A percentile compares a stretch with the other conserved stretches of the same genome.
These are phyloP conservation scores for Mrakia frigida DNA, from an alignment of 768 basidiomycete genomes.

Conservation along the genomic window DNA sequence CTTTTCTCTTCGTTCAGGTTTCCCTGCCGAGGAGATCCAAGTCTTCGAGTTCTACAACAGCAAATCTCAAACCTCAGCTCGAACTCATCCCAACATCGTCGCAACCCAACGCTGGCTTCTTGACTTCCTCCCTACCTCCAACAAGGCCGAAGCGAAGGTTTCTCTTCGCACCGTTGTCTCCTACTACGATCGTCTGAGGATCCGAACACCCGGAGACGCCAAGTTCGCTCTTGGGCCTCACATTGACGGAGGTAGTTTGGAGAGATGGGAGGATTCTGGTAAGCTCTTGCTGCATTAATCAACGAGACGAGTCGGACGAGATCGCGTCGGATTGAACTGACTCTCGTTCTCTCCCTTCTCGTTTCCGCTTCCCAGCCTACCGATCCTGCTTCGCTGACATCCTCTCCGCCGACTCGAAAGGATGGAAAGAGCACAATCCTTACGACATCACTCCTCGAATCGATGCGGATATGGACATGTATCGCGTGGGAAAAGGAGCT, in stretches of 20 bases:
- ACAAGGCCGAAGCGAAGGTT: slow-evolving; percentile 47
- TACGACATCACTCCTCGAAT: slow-evolving; percentile 60
- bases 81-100: slow-evolving; percentile 60
- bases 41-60: slow-evolving; percentile 72
- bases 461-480: slow-evolving; percentile 60
- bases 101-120: slow-evolving; percentile 55
- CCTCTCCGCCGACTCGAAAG: slow-evolving; percentile 52
- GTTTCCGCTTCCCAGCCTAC: slow-evolving; percentile 17
- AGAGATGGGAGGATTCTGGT: slow-evolving; percentile 48
- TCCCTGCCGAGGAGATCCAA: slow-evolving; percentile 62
- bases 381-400: slow-evolving; percentile 57
- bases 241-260: slow-evolving; percentile 65
- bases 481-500: slow-evolving; percentile 45
- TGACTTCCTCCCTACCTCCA: slow-evolving; percentile 58
- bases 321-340: too few relatives aligned
- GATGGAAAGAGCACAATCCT: slow-evolving; percentile 59
- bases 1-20: slow-evolving; percentile 49
- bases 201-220: slow-evolving; percentile 30
- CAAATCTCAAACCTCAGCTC: slow-evolving; percentile 58
- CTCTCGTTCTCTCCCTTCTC: slow-evolving; percentile 40
- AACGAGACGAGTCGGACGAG: too few relatives aligned
- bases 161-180: slow-evolving; percentile 59
- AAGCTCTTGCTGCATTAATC: slow-evolving; percentile 30
- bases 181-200: slow-evolving; percentile 63
- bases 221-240: slow-evolving; percentile 63